phyloP scores from a whole-genome alignment of 164 flowering plant species.

The Cinnamomum chago region DNA sequence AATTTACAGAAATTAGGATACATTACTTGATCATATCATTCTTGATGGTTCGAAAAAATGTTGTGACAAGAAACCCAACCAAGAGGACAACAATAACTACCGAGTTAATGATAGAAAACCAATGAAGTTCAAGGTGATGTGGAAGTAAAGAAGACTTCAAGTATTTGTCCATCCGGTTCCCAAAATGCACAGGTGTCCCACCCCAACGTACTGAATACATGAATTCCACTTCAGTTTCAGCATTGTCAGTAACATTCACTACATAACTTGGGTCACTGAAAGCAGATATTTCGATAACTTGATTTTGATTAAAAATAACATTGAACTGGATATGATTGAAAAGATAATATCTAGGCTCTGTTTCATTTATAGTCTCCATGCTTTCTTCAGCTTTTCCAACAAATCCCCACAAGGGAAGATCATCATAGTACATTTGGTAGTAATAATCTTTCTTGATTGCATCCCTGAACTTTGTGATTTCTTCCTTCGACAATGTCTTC shows the following conservation, averaged over 20 bases:
- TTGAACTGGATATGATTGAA: slow-evolving; percentile 65
- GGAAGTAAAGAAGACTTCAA: slow-evolving; percentile 43
- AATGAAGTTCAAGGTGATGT: slow-evolving; percentile 41
- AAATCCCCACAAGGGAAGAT: slow-evolving; percentile 87
- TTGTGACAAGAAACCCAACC: slow-evolving; percentile 45
- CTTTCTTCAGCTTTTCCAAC: slow-evolving; percentile 62
- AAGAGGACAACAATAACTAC: slow-evolving; percentile 47
- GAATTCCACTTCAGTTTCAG: slow-evolving; percentile 43
- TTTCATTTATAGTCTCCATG: slow-evolving; percentile 14
- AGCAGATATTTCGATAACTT: slow-evolving; percentile 55
- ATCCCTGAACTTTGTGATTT: slow-evolving; percentile 51
- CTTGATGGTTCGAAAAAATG: slow-evolving; percentile 52
- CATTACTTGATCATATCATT: slow-evolving; percentile 46
- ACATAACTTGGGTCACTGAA: slow-evolving; percentile 57
- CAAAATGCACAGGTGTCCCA: slow-evolving; percentile 36
- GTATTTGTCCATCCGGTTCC: slow-evolving; percentile 60
- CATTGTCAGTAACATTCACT: slow-evolving; percentile 61
- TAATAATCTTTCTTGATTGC: slow-evolving; percentile 62
- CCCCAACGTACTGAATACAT: slow-evolving; percentile 73
- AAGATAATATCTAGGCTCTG: slow-evolving; percentile 46
- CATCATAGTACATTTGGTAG: slow-evolving; percentile 81
- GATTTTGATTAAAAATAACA: slow-evolving; percentile 55
- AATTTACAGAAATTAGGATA: neutral
- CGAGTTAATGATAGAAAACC: slow-evolving; percentile 69
- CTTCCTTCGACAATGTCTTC: slow-evolving; percentile 37